Evolutionary conservation across 495 filamentous ascomycete species (phyloP), one percentile per base, ranked within the genome.

Genomic region (Amphirosellinia nigrospora): DNA sequence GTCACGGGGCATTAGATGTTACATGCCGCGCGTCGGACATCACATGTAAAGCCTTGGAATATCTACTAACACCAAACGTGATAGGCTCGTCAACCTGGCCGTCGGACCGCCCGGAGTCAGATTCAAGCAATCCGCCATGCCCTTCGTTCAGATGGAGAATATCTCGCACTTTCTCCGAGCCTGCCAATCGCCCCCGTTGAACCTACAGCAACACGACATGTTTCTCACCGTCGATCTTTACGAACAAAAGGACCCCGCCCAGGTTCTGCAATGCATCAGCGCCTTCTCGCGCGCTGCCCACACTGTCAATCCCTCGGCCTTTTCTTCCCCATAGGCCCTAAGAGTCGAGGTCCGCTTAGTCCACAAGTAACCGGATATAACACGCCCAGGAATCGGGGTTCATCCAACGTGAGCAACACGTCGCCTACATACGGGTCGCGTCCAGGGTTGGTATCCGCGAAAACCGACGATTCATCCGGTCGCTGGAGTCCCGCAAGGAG

Each of bases 121-220:
- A 77, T 84, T 86, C 76, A 97, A 97, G 81, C 85, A 89, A 69
- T 96, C 93, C 0, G 75, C 89, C 32, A 98, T 98, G 94, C 96
- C 96, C 3, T 99, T 99, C 80, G 94, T 98, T 39, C 96, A 98
- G 80, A 98, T 97, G 96, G 96, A 99, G 78, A 98, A 99, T 74
- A 97, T 99, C 75, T 96, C 95, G 10, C 92, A 96, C 77, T 99
- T 98, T 82, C 89, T 99, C 58, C 89, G 89, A 73, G 93, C 94
- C 60, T 94, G 93, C 81, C 91, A 97, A 79, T 81, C 85, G 46
- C 89, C 92, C 34, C 96, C 96, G 4, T 84, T 99, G 39, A 92
- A 89, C 78, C 87, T 99, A 45, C 94, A 93, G 38, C 88, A 95
- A 4, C 96, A 98, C 82, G 96, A 99, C 78, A 87, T 94, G 71